A percentile compares a stretch with the other conserved stretches of the same genome.
phyloP scores from a whole-genome alignment of 2,329 filamentous ascomycete species.

The Cordyceps pruinosa region DNA sequence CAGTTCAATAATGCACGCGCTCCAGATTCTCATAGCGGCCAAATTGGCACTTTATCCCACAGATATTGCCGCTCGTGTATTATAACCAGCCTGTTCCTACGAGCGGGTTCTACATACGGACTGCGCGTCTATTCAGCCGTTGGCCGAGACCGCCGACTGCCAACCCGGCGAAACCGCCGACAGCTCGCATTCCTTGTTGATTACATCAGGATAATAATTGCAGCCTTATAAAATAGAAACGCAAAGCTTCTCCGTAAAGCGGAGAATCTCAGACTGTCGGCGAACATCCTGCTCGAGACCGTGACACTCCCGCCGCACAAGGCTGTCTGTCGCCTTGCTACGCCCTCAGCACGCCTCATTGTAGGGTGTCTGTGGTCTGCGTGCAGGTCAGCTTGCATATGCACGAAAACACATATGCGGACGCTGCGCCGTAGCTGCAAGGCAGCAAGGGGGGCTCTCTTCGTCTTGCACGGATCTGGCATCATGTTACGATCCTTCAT shows the following conservation, averaged over 20 bases:
- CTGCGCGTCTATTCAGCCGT: not conserved
- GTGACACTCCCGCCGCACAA: not conserved
- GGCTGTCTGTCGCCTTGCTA: not conserved
- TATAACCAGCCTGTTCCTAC: not conserved
- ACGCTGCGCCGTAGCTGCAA: not conserved
- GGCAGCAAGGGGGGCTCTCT: not conserved
- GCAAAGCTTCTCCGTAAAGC: no score
- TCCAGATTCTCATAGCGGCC: no score
- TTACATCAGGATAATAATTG: no score
- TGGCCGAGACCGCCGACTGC: not conserved
- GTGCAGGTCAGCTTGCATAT: not conserved
- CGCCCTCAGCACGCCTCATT: not conserved
- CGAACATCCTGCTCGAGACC: no score
- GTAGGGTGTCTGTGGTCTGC: not conserved
- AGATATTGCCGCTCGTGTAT: not conserved
- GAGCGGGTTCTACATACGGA: not conserved
- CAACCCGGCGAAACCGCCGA: no score
- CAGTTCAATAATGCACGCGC: no score
- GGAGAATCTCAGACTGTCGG: no score
- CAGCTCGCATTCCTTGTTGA: no score
- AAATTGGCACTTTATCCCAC: not conserved
- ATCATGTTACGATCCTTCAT: not conserved
- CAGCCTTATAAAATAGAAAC: no score
- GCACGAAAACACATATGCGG: not conserved
- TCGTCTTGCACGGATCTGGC: not conserved